phyloP scores from a whole-genome alignment of 768 basidiomycete species.

The Mrakia hoshinonis region DNA sequence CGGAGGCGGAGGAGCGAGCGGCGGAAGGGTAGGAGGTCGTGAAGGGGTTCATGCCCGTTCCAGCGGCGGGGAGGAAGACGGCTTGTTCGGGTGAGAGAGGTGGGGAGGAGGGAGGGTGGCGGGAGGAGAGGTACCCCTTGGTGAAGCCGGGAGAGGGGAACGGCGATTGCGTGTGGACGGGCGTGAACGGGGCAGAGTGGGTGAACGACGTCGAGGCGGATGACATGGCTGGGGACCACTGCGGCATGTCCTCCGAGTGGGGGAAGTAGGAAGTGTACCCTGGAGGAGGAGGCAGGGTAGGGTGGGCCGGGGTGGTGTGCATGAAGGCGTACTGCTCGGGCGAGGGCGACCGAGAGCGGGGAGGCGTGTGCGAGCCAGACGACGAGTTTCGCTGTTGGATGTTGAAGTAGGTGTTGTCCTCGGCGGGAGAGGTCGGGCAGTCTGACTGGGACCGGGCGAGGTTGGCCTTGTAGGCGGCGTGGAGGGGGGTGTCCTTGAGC shows the following conservation, averaged over 20 bases:
- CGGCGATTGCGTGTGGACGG: background rate
- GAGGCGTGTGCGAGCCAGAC: conserved; percentile 28
- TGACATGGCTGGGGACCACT: conserved; percentile 20
- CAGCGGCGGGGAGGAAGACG: background rate
- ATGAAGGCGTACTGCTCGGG: conserved; percentile 1
- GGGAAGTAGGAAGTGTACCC: conserved; percentile 10
- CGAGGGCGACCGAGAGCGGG: conserved; percentile 25
- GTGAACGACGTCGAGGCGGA: background rate
- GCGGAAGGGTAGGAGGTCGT: background rate
- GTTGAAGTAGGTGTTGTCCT: conserved; percentile 20
- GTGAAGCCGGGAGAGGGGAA: conserved; percentile 20
- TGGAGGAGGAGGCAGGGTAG: conserved; percentile 9
- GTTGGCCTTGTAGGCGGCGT: conserved; percentile 29
- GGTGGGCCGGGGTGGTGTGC: background rate
- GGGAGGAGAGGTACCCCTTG: conserved; percentile 12
- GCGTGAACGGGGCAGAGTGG: background rate
- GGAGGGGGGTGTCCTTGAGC: conserved; percentile 33
- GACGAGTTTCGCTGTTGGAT: conserved; percentile 3
- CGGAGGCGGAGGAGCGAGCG: background rate
- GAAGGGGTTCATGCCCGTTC: background rate
- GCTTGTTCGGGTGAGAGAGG: conserved; percentile 9
- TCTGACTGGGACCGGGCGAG: conserved; percentile 7
- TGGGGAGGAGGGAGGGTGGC: conserved; percentile 33
- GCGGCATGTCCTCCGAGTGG: background rate
- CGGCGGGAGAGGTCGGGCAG: conserved; percentile 16